Evolutionary conservation across 257 asterid genomes (phyloP), one percentile per base, ranked within the genome.

Genomic region (Euphrasia confusa): DNA sequence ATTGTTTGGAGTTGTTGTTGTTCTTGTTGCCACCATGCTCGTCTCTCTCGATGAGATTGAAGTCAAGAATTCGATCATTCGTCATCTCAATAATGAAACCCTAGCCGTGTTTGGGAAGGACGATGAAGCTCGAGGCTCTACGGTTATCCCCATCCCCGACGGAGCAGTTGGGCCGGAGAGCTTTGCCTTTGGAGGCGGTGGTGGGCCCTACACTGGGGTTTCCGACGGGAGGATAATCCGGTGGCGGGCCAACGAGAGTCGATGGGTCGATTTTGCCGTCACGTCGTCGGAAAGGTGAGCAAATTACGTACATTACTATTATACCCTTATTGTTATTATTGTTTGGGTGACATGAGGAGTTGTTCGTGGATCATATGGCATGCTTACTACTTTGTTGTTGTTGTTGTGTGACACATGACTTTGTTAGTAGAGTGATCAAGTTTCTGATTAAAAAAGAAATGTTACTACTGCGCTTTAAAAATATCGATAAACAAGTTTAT

Each of bases 201-300:
- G 67, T 14, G 92, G 95, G 3, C 95, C 92, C 17, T 86, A 78
- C 75, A 77, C 89, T 21, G 85, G 95, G 1, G 83, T 86, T 1
- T 84, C 92, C 14, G 92, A 84, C 21, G 95, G 95, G 33, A 74
- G 89, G 72, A 79, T 86, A 0, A 68, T 86, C 66, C 86, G 73
- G 73, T 86, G 95, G 92, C 64, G 4, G 56, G 59, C 52, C 0
- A 73, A 75, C 39, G 83, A 84, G 45, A 78, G 76, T 71, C 81
- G 87, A 14, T 86, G 87, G 89, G 66, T 75, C 3, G 85, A 86
- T 68, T 86, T 86, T 47, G 86, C 89, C 54, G 71, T 82, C 5
- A 86, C 92, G 0, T 83, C 95, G 2, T 70, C 85, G 30, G 50
- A 66, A 17, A 76, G 88, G 86, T 79, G 24, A 33, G 45, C 56